These are phyloP conservation scores for Miscanthus sacchariflorus DNA, from an alignment of 202 grass and related monocot genomes.

Conservation along the genomic window DNA sequence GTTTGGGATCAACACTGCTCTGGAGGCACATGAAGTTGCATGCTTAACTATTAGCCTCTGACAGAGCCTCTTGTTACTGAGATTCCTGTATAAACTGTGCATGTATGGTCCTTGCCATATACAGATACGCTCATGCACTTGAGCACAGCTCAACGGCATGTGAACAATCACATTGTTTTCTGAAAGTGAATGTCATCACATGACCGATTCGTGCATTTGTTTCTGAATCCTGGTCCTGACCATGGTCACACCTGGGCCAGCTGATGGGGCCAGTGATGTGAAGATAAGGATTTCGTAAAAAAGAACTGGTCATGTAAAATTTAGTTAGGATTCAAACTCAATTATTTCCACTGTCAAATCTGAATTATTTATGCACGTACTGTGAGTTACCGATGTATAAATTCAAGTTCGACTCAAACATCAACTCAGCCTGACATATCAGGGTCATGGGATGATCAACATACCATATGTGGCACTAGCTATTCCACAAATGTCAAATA, in stretches of 20 bases:
- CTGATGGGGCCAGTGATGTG: background rate
- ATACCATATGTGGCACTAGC: background rate
- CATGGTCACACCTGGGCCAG: background rate
- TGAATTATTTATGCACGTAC: background rate
- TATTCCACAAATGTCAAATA: background rate
- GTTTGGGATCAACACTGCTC: background rate
- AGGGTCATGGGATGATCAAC: background rate
- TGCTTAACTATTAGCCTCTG: constrained; percentile 6
- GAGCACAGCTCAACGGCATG: background rate
- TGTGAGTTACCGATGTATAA: background rate
- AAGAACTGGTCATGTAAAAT: background rate
- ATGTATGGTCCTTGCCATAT: constrained; percentile 7
- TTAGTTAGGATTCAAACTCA: background rate
- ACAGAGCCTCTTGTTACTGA: background rate
- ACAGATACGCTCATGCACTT: background rate
- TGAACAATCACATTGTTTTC: constrained; percentile 20
- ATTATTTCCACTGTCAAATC: background rate
- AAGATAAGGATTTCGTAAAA: background rate
- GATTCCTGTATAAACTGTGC: constrained; percentile 1
- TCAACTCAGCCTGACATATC: background rate
- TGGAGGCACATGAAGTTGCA: background rate
- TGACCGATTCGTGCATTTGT: background rate
- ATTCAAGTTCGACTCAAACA: background rate
- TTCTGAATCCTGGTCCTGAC: background rate
- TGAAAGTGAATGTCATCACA: constrained; percentile 11